Evolutionary conservation across 2,329 filamentous ascomycete species (phyloP), one percentile per base, ranked within the genome.

Genomic region (Pseudopyrenochaeta lycopersici): DNA sequence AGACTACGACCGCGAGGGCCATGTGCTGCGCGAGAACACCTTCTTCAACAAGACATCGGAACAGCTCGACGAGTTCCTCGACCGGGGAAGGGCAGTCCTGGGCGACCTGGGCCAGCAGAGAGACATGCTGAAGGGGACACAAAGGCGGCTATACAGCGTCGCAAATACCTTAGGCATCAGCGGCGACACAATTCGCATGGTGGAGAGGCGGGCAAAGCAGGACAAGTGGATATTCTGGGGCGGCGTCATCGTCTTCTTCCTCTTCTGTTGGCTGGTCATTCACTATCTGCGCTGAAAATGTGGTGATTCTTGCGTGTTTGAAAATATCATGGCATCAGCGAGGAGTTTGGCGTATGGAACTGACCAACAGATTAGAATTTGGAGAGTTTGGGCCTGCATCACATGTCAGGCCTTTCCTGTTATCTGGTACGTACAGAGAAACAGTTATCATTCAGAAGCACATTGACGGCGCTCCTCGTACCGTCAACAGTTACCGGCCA

Each of bases 181-280:
- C 70, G 93, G 94, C 17, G 94, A 98, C 74, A 99, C 95, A 1
- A 99, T 99, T 62, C 88, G 95, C 41, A 98, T 95, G 92, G 90
- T 99, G 36, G 94, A 98, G 78, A 81, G 95, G 64, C 84, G 95
- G 58, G 92, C 95, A 45, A 90, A 88, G 75, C 90, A 98, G 80
- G 95, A 99, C 75, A 98, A 97, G 78, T 98, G 93, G 92, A 96
- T 99, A 31, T 99, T 99, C 75, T 90, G 90, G 84, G 90, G 81
- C 0, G 92, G 95, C 0, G 92, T 94, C 2, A 77, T 96, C 4
- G 77, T 95, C 31, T 99, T 99, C 76, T 90, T 98, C 68, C 72
- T 85, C 32, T 99, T 99, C 73, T 97, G 94, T 76, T 98, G 92
- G 87, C 78, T 95, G 60, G 92, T 96, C 50, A 73, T 99, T 71